Percentiles rank a stretch among this genome's conserved stretches.
Conservation (phyloP, 495 filamentous ascomycete genomes). For the Neurospora cerealis region DNA sequence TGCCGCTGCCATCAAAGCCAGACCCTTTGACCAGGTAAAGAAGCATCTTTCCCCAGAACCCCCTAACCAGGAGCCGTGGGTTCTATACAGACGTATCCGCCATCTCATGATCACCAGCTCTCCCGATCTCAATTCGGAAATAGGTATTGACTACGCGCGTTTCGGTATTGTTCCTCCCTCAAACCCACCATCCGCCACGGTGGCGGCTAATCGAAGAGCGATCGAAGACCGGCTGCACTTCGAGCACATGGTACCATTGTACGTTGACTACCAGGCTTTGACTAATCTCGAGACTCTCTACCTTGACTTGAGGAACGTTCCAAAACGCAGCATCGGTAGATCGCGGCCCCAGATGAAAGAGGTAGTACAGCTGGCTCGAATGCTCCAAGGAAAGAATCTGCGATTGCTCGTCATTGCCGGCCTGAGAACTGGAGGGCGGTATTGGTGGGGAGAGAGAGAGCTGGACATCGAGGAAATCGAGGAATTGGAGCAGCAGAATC, state of each 20-base stretch:
- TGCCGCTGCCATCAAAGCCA: background rate
- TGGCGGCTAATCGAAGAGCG: background rate
- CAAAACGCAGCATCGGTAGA: too few relatives aligned
- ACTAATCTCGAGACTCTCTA: conserved; percentile 8
- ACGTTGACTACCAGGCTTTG: conserved; percentile 5
- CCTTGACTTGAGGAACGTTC: conserved; percentile 6
- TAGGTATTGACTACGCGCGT: background rate
- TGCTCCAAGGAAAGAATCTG: background rate
- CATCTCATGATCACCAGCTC: conserved; percentile 1
- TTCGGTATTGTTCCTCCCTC: background rate
- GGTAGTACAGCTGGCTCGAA: background rate
- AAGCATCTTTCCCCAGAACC: background rate
- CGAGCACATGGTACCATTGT: conserved; percentile 3
- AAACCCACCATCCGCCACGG: background rate
- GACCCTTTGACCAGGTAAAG: background rate
- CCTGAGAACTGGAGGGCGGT: background rate
- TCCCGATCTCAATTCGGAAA: background rate
- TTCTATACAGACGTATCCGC: background rate
- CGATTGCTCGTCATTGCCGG: conserved; percentile 12
- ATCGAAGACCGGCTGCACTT: background rate
- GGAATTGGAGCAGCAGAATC: background rate
- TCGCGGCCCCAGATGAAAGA: background rate
- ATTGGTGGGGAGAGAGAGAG: background rate
- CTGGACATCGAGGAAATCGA: conserved; percentile 2
- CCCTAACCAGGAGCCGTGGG: background rate